These are phyloP conservation scores for Cladosporium oxysporum DNA, from an alignment of 2,329 filamentous ascomycete genomes.

Conservation along the genomic window DNA sequence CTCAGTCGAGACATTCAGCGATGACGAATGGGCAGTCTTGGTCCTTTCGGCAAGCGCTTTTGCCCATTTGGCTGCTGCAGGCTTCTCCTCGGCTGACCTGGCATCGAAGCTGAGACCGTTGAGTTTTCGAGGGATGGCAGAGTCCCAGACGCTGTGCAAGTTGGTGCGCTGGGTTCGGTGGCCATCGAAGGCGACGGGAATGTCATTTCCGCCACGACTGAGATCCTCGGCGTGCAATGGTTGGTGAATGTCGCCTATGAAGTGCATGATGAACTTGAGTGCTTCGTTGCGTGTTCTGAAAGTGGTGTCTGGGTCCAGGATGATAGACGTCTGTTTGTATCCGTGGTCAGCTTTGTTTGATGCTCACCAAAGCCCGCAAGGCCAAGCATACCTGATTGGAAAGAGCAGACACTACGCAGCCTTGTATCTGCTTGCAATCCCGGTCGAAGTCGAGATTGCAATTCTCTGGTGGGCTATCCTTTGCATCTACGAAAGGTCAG, in stretches of 20 bases:
- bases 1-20: neutral
- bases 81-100: slow-evolving; percentile 13
- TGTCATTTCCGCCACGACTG: slow-evolving; percentile 46
- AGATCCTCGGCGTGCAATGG: slow-evolving; percentile 61
- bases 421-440: slow-evolving; percentile 51
- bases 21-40: neutral
- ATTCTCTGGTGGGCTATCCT: slow-evolving; percentile 46
- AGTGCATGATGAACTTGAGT: slow-evolving; percentile 54
- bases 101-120: slow-evolving; percentile 14
- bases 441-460: slow-evolving; percentile 54
- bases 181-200: slow-evolving; percentile 47
- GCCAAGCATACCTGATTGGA: slow-evolving; percentile 28
- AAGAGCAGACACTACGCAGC: slow-evolving; percentile 56
- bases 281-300: slow-evolving; percentile 41
- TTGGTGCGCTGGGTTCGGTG: slow-evolving; percentile 38
- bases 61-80: slow-evolving; percentile 8
- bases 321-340: slow-evolving; percentile 49
- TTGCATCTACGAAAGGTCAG: slow-evolving; percentile 55
- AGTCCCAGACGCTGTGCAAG: slow-evolving; percentile 45
- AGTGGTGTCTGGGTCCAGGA: slow-evolving; percentile 33
- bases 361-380: neutral
- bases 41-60: neutral
- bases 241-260: slow-evolving; percentile 64
- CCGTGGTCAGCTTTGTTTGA: neutral
- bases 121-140: slow-evolving; percentile 9